Percentiles rank a stretch among this genome's conserved stretches.
phyloP scores from a whole-genome alignment of 2,329 filamentous ascomycete genomes.

The Colletotrichum acutatum region DNA sequence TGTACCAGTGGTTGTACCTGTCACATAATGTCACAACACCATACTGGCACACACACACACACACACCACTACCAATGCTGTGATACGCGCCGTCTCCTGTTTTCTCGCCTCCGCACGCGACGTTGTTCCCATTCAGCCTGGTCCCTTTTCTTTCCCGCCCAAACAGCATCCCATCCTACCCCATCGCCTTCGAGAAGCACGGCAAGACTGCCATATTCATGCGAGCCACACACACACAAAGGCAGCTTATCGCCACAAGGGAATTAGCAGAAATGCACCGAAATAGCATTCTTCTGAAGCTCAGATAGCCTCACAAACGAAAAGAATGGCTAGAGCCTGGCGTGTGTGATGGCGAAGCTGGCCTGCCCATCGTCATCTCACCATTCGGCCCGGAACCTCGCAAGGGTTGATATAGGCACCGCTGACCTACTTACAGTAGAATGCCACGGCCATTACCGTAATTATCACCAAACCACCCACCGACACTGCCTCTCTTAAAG shows the following conservation, averaged over 20 bases:
- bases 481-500: neutral
- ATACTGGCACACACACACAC: too few relatives aligned
- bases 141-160: neutral
- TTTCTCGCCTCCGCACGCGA: neutral
- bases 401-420: neutral
- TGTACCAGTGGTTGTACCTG: too few relatives aligned
- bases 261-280: neutral
- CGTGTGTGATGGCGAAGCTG: neutral
- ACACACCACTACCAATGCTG: neutral
- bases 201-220: neutral
- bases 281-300: constrained; percentile 16
- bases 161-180: neutral
- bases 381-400: constrained; percentile 19
- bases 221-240: neutral
- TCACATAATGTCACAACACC: neutral
- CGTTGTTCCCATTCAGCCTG: neutral
- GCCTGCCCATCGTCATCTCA: constrained; percentile 26
- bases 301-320: neutral
- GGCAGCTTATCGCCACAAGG: neutral
- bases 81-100: constrained; percentile 15
- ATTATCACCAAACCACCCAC: neutral
- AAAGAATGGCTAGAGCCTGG: neutral
- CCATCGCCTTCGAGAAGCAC: constrained; percentile 20
- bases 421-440: neutral
- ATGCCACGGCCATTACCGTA: neutral